phyloP scores from a whole-genome alignment of 2,329 filamentous ascomycete species.

The Fusarium nurragi region DNA sequence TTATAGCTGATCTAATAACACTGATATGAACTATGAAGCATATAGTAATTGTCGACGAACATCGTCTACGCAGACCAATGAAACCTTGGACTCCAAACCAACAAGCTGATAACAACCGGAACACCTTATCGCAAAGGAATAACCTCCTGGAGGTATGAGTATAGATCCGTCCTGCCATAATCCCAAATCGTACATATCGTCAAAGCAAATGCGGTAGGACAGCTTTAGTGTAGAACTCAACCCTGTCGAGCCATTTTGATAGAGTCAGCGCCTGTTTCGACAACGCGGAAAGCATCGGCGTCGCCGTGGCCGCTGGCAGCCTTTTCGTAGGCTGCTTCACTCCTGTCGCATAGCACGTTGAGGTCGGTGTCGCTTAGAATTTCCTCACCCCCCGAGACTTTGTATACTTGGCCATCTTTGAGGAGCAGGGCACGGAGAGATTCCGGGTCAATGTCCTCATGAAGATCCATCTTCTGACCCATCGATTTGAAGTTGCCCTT shows the following conservation, averaged over 20 bases:
- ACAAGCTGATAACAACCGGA: not conserved
- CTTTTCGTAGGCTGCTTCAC: conserved; percentile 69
- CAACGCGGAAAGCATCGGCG: conserved; percentile 76
- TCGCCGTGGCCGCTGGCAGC: conserved; percentile 83
- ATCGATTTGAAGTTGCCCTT: conserved; percentile 86
- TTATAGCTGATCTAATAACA: not conserved
- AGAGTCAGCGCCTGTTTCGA: conserved; percentile 75
- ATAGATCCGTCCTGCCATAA: not conserved
- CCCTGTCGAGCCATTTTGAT: conserved; percentile 54
- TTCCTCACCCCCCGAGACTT: conserved; percentile 66
- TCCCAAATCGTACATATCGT: not conserved
- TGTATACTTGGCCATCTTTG: conserved; percentile 75
- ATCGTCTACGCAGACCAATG: not conserved
- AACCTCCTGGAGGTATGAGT: not conserved
- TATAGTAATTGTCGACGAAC: not conserved
- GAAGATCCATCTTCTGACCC: conserved; percentile 65
- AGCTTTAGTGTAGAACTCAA: not conserved
- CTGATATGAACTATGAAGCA: not conserved
- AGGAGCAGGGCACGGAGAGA: conserved; percentile 69
- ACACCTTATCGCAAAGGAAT: conserved; percentile 7
- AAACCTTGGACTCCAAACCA: not conserved
- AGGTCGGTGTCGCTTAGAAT: conserved; percentile 82
- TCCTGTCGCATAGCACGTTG: conserved; percentile 79
- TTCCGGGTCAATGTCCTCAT: conserved; percentile 68
- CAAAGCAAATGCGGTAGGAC: not conserved